These are phyloP conservation scores for Vicia sativa DNA, from an alignment of 306 rosid species.

Conservation along the genomic window DNA sequence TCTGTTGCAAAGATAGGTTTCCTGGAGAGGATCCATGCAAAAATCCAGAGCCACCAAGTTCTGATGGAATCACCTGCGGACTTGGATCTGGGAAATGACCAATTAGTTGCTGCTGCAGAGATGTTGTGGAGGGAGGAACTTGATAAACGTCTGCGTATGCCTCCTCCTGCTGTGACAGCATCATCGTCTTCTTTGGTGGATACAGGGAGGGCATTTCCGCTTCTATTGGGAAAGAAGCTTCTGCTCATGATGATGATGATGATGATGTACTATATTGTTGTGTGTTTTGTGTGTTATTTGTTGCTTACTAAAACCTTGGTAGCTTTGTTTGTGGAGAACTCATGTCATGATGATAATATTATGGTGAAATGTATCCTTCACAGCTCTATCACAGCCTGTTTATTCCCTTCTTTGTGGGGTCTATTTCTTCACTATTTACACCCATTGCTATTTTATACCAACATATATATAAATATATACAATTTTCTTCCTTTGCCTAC, in stretches of 20 bases:
- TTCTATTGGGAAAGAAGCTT: constrained; percentile 32
- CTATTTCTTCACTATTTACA: not conserved
- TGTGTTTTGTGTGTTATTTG: not conserved
- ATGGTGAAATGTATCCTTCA: constrained; percentile 32
- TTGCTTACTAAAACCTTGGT: not conserved
- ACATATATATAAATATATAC: no score
- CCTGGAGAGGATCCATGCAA: constrained; percentile 74
- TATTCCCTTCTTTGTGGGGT: constrained; percentile 47
- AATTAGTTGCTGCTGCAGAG: constrained; percentile 25
- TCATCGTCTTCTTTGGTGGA: constrained; percentile 41
- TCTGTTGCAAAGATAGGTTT: constrained; percentile 73
- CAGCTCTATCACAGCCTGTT: constrained; percentile 72
- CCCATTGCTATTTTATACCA: not conserved
- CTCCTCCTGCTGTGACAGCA: constrained; percentile 33
- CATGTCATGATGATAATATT: not conserved
- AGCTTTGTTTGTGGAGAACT: not conserved
- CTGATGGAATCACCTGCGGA: constrained; percentile 69
- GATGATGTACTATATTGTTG: not conserved
- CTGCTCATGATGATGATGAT: constrained; percentile 19
- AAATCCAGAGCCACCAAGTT: constrained; percentile 83
- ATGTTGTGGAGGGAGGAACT: constrained; percentile 61
- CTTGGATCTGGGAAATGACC: constrained; percentile 70
- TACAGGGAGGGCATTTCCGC: constrained; percentile 56
- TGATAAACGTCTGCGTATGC: constrained; percentile 68
- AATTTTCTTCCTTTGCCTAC: no score